These are phyloP conservation scores for Calonectria henricotiae DNA, from an alignment of 2,329 filamentous ascomycete genomes.

Conservation along the genomic window DNA sequence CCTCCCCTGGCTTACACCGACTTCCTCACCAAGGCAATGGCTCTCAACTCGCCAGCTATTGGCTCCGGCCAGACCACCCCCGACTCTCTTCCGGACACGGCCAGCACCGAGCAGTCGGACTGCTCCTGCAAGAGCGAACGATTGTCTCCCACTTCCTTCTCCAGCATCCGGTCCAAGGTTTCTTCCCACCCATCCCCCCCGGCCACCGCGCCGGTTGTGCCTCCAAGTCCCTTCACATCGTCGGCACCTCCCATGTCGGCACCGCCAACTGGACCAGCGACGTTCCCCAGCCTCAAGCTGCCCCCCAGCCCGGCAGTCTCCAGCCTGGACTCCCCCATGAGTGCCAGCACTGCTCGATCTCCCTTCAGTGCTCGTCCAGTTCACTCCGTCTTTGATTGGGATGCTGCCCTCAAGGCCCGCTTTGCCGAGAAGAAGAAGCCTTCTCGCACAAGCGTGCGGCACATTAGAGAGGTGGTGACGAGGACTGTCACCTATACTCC, in stretches of 20 bases:
- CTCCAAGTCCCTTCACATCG: constrained; percentile 69
- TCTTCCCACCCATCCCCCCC: constrained; percentile 52
- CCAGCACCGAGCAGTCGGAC: constrained; percentile 71
- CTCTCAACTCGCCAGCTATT: constrained; percentile 79
- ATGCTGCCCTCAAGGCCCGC: constrained; percentile 78
- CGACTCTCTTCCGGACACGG: constrained; percentile 70
- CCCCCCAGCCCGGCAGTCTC: constrained; percentile 83
- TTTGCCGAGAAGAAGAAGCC: constrained; percentile 75
- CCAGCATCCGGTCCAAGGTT: constrained; percentile 54
- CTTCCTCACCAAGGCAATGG: constrained; percentile 86
- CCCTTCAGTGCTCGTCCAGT: constrained; percentile 80
- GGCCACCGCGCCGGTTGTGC: constrained; percentile 60
- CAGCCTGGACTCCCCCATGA: constrained; percentile 78
- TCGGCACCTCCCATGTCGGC: constrained; percentile 70
- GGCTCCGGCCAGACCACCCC: constrained; percentile 68
- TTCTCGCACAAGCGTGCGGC: constrained; percentile 75
- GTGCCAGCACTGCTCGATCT: constrained; percentile 74
- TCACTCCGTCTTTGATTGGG: constrained; percentile 85
- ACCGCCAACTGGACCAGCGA: constrained; percentile 73
- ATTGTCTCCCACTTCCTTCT: constrained; percentile 65
- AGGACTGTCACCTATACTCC: constrained; percentile 93
- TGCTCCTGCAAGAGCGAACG: constrained; percentile 72
- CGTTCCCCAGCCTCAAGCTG: constrained; percentile 80
- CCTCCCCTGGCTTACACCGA: constrained; percentile 93
- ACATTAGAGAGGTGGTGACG: constrained; percentile 93